Evolutionary conservation across 116 monocot genomes (phyloP).

Genomic region (Trichopus zeylanicus): DNA sequence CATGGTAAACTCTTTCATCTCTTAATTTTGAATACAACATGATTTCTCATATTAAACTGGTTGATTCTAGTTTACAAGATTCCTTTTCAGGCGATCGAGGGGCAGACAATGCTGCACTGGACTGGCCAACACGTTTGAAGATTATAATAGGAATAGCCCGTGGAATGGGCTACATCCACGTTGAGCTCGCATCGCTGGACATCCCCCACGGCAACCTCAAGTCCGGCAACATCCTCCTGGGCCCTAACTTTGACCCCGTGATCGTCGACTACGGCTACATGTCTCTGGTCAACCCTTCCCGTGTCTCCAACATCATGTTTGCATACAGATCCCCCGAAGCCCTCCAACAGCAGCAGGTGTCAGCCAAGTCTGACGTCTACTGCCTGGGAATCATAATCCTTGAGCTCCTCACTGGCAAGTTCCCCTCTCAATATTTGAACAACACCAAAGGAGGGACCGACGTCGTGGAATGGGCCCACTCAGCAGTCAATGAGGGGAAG

Average conservation of each 20-base stretch:
- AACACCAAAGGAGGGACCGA: constrained; percentile 71
- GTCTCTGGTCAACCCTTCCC: constrained; percentile 41
- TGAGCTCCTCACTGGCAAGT: constrained; percentile 80
- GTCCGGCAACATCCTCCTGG: constrained; percentile 70
- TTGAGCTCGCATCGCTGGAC: constrained; percentile 31
- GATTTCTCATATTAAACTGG: too few species aligned
- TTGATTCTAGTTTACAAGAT: too few species aligned
- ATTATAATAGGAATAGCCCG: constrained; percentile 49
- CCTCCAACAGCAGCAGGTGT: constrained; percentile 20
- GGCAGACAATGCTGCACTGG: constrained; percentile 36
- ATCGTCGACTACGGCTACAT: constrained; percentile 72
- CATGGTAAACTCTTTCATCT: constrained; percentile 35
- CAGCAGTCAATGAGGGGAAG: constrained; percentile 26
- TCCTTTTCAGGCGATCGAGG: too few species aligned
- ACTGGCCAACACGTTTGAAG: constrained; percentile 58
- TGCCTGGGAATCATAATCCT: constrained; percentile 82
- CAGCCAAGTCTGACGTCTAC: constrained; percentile 71
- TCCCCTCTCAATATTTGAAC: constrained; percentile 65
- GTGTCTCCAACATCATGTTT: constrained; percentile 26
- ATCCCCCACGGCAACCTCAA: constrained; percentile 86
- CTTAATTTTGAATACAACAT: too few species aligned
- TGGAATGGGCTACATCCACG: constrained; percentile 63
- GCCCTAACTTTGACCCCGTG: constrained; percentile 49
- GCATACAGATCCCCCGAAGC: constrained; percentile 69
- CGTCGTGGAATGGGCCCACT: constrained; percentile 41